Evolutionary conservation across 169 alveolate species (phyloP).

Genomic region (Plasmodium berghei): DNA sequence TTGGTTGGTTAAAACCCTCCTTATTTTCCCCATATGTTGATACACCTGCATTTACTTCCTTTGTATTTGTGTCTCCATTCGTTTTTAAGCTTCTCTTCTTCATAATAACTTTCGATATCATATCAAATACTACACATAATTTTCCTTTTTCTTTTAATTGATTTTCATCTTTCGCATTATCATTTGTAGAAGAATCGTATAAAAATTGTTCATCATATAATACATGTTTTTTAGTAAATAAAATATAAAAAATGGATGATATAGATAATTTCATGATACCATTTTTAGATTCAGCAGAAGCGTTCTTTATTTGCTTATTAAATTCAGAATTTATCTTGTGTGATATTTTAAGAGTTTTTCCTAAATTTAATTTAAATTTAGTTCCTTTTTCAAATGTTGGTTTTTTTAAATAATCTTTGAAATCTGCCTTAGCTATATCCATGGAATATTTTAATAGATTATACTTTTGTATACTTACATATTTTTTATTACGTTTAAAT

Average conservation of each 20-base stretch:
- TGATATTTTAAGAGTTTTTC: neutral
- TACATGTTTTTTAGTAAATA: constrained; percentile 32
- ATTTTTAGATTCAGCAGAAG: neutral
- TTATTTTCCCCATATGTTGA: neutral
- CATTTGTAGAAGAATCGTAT: constrained; percentile 11
- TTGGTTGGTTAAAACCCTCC: neutral
- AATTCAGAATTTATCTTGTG: neutral
- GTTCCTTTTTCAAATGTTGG: constrained; percentile 27
- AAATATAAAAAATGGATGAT: constrained; percentile 12
- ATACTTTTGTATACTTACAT: constrained; percentile 8
- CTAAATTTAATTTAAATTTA: constrained; percentile 35
- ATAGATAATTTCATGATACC: constrained; percentile 9
- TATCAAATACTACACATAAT: no score
- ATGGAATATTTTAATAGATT: constrained; percentile 35
- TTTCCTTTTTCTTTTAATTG: neutral
- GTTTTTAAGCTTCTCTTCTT: neutral
- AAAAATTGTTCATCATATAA: constrained; percentile 24
- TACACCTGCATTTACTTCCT: neutral
- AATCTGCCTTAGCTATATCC: constrained; percentile 45
- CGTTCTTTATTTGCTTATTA: neutral
- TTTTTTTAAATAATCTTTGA: constrained; percentile 28
- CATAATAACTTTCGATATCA: neutral
- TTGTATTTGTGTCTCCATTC: neutral
- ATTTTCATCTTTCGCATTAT: neutral
- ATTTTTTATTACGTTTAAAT: constrained; percentile 14